phyloP scores from a whole-genome alignment of 139 green algal genomes.

The Chlamydomonas sp. region DNA sequence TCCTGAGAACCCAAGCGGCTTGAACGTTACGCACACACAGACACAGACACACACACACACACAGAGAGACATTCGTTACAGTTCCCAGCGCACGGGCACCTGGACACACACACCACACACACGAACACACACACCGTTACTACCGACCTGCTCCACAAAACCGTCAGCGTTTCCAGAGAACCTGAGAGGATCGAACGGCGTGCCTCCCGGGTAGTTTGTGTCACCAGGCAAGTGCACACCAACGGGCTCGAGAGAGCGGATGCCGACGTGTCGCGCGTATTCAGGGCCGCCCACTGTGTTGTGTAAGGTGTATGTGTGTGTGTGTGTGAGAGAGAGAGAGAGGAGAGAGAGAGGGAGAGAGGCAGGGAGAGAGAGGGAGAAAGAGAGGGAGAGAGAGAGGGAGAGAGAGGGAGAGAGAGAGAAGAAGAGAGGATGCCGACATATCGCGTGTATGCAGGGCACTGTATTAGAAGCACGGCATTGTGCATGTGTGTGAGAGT shows the following conservation, averaged over 20 bases:
- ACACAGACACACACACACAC: too few relatives aligned
- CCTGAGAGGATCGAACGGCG: conserved; percentile 51
- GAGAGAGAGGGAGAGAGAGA: neutral
- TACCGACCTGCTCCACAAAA: conserved; percentile 48
- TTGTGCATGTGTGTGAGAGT: neutral
- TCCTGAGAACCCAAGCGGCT: conserved; percentile 39
- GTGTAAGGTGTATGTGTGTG: neutral
- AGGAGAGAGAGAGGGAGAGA: neutral
- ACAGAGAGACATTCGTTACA: too few relatives aligned
- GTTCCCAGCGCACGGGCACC: too few relatives aligned
- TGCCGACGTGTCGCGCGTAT: conserved; percentile 47
- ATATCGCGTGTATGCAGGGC: too few relatives aligned
- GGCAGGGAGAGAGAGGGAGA: neutral
- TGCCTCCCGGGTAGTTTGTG: conserved; percentile 47
- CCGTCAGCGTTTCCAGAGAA: conserved; percentile 34
- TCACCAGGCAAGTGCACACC: conserved; percentile 48
- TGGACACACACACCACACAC: too few relatives aligned
- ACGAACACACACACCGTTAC: too few relatives aligned
- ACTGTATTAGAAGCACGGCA: neutral
- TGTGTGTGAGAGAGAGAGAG: neutral
- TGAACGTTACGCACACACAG: too few relatives aligned
- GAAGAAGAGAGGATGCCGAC: too few relatives aligned
- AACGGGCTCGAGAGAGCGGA: conserved; percentile 56
- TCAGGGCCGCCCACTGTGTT: conserved; percentile 13
- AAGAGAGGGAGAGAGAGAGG: too few relatives aligned